phyloP scores from a whole-genome alignment of 2,329 filamentous ascomycete species.

The Fusarium tricinctum region DNA sequence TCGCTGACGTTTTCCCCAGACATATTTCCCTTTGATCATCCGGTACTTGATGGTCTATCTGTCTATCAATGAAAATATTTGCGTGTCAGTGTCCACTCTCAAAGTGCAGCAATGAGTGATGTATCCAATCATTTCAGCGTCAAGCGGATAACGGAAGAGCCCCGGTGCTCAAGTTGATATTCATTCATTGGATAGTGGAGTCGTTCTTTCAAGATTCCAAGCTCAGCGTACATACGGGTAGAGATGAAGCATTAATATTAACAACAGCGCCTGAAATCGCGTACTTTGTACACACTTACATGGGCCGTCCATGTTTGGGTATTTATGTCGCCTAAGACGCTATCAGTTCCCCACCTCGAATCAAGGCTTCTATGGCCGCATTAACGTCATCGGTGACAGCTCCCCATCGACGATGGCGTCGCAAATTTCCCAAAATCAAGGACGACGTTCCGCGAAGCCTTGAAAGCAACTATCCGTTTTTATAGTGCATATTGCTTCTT shows the following conservation, averaged over 20 bases:
- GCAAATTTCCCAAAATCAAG: conserved; percentile 42
- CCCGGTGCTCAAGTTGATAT: neutral
- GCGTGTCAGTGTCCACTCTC: conserved; percentile 4
- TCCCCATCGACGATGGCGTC: conserved; percentile 37
- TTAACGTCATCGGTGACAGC: conserved; percentile 40
- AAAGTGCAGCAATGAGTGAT: neutral
- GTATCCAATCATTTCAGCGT: neutral
- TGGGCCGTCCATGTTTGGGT: neutral
- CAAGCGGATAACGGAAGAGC: neutral
- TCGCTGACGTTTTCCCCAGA: conserved; percentile 9
- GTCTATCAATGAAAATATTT: conserved; percentile 14
- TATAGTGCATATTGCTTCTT: conserved; percentile 22
- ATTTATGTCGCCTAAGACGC: conserved; percentile 16
- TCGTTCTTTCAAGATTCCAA: neutral
- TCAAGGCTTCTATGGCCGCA: conserved; percentile 29
- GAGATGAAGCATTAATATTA: neutral
- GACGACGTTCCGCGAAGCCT: conserved; percentile 27
- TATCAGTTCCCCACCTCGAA: conserved; percentile 22
- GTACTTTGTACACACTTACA: neutral
- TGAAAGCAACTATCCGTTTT: conserved; percentile 11
- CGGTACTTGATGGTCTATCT: neutral
- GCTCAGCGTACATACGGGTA: neutral
- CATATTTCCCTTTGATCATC: conserved; percentile 10
- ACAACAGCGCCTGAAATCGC: neutral
- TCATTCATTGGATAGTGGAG: neutral